Conservation (phyloP, 768 basidiomycete species). For the Trametes gibbosa region DNA sequence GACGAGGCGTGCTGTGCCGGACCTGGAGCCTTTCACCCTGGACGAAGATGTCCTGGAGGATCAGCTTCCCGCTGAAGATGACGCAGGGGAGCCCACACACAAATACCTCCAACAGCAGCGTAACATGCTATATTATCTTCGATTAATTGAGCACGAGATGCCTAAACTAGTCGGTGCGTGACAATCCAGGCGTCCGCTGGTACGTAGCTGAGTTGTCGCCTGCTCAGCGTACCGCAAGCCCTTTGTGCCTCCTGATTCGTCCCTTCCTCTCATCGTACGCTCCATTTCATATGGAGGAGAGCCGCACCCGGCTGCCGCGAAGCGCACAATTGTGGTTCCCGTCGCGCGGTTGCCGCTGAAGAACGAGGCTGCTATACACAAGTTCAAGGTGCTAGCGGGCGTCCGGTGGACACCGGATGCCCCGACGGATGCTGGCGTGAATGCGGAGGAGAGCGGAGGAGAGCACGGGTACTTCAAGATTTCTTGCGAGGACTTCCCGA, state of each 20-base stretch:
- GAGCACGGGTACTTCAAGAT: constrained; percentile 87
- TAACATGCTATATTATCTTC: constrained; percentile 70
- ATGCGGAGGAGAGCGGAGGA: constrained; percentile 42
- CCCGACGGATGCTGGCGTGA: constrained; percentile 65
- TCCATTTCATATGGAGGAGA: constrained; percentile 78
- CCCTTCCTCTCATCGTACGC: constrained; percentile 65
- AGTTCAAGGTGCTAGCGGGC: constrained; percentile 86
- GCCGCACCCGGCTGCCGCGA: constrained; percentile 65
- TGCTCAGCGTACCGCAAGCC: constrained; percentile 73
- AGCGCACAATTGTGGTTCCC: constrained; percentile 72
- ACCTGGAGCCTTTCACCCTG: constrained; percentile 4
- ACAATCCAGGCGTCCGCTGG: constrained; percentile 9
- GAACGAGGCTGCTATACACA: constrained; percentile 66
- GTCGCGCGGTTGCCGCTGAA: constrained; percentile 71
- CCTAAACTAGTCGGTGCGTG: constrained; percentile 74
- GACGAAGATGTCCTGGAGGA: constrained; percentile 24
- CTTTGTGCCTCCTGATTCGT: constrained; percentile 63
- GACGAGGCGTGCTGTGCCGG: constrained; percentile 15
- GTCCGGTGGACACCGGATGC: constrained; percentile 79
- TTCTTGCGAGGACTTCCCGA: constrained; percentile 82
- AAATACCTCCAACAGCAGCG: constrained; percentile 71
- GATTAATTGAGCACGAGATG: constrained; percentile 87
- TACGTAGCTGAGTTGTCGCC: not conserved
- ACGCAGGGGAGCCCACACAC: constrained; percentile 71
- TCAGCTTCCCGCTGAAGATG: constrained; percentile 45